Conservation (phyloP, 2,329 filamentous ascomycete genomes). For the Orbilia javanica region DNA sequence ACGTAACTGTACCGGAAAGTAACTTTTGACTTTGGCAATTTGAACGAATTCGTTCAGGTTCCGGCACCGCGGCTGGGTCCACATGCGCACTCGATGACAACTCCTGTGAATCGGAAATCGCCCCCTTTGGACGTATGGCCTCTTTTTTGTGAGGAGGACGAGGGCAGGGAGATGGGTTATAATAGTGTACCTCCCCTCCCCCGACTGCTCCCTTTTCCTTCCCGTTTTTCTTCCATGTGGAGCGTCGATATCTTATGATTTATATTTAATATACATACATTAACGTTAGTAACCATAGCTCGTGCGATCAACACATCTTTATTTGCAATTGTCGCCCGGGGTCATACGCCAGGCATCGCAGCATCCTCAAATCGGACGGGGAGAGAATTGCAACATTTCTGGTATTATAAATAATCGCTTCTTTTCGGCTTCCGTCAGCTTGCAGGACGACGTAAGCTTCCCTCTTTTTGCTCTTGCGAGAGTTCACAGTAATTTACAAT, state of each 20-base stretch:
- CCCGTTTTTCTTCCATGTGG: background rate
- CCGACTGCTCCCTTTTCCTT: background rate
- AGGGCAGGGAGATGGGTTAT: conserved; percentile 20
- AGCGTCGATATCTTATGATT: background rate
- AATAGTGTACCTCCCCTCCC: conserved; percentile 7
- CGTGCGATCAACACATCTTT: conserved; percentile 9
- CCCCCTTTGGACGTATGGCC: background rate
- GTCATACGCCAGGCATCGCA: background rate
- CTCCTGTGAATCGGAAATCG: background rate
- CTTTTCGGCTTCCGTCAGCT: conserved; percentile 15
- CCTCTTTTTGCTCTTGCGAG: background rate
- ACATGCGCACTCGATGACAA: background rate
- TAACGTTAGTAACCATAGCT: conserved; percentile 9
- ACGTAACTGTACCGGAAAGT: background rate
- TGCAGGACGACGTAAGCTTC: conserved; percentile 33
- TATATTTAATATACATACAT: background rate
- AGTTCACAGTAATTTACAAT: background rate
- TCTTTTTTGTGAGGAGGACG: background rate
- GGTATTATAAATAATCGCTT: conserved; percentile 48
- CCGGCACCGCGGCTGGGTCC: background rate
- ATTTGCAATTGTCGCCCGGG: background rate
- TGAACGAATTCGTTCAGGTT: too few species aligned
- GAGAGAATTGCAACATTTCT: too few species aligned
- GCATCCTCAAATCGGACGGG: too few species aligned
- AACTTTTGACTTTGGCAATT: background rate